Evolutionary conservation across 805 yeast species (phyloP).

Genomic region (Priceomyces fermenticarens): DNA sequence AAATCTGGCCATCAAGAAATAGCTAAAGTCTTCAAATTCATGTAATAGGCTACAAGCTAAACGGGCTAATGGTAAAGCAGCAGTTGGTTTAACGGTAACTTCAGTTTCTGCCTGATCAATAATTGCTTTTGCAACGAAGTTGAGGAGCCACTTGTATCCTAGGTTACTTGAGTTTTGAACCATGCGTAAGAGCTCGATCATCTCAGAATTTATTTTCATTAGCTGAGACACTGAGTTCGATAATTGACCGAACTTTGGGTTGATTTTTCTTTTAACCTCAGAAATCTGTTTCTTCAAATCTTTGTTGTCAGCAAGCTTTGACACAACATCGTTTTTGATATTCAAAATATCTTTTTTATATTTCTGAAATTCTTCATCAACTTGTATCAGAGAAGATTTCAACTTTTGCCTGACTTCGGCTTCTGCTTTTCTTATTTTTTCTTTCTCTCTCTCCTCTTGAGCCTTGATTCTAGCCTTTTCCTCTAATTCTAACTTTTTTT

Average conservation of each 20-base stretch:
- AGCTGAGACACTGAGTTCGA: conserved; percentile 70
- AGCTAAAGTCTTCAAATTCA: conserved; percentile 47
- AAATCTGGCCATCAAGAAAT: conserved; percentile 69
- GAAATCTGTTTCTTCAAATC: conserved; percentile 52
- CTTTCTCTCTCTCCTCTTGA: conserved; percentile 13
- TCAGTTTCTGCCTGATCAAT: conserved; percentile 93
- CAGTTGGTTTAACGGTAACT: conserved; percentile 71
- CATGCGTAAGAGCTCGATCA: conserved; percentile 47
- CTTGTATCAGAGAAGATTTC: conserved; percentile 25
- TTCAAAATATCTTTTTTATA: conserved; percentile 52
- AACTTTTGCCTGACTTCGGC: conserved; percentile 14
- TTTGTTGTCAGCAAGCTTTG: conserved; percentile 48
- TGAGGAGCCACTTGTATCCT: conserved; percentile 70
- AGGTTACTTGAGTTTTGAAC: conserved; percentile 43
- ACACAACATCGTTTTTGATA: conserved; percentile 60
- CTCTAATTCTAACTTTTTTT: conserved; percentile 21
- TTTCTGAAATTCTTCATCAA: conserved; percentile 44
- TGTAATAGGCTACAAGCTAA: conserved; percentile 55
- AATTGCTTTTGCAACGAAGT: conserved; percentile 79
- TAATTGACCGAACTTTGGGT: conserved; percentile 89
- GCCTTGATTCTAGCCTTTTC: conserved; percentile 15
- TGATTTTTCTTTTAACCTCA: conserved; percentile 69
- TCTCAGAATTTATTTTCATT: conserved; percentile 45
- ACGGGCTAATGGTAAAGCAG: conserved; percentile 77
- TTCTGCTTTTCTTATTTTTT: conserved; percentile 14